A percentile compares a stretch with the other conserved stretches of the same genome.
phyloP scores from a whole-genome alignment of 805 yeast species.

The Yarrowia yakushimensis region DNA sequence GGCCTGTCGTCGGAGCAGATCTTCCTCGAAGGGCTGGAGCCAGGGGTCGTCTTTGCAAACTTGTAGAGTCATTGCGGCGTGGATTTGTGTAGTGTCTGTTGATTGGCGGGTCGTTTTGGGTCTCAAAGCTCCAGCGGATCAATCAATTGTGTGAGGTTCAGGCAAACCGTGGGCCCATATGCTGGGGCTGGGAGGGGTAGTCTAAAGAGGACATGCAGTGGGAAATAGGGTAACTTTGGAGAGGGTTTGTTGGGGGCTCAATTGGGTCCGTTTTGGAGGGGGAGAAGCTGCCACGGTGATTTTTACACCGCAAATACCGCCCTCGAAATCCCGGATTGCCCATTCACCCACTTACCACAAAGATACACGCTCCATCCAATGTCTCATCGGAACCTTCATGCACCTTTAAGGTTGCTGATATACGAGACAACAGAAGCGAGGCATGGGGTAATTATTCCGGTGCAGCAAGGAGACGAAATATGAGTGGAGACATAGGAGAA shows the following conservation, averaged over 20 bases:
- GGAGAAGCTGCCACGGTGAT: neutral
- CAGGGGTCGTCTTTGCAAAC: slow-evolving; percentile 59
- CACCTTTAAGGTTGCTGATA: neutral
- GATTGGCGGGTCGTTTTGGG: neutral
- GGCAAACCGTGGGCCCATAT: neutral
- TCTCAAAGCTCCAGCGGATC: neutral
- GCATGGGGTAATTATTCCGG: neutral
- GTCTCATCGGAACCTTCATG: neutral
- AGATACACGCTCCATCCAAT: neutral
- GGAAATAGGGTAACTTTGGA: slow-evolving; percentile 11
- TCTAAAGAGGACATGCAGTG: neutral
- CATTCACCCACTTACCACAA: neutral
- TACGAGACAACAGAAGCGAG: slow-evolving; percentile 4
- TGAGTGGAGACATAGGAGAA: too few species aligned
- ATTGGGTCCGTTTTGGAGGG: neutral
- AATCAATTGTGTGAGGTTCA: neutral
- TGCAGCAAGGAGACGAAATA: too few species aligned
- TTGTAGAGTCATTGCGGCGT: neutral
- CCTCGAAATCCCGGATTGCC: too few species aligned
- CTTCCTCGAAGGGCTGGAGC: slow-evolving; percentile 73
- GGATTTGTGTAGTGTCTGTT: neutral
- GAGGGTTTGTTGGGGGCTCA: neutral
- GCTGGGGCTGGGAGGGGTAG: slow-evolving; percentile 17
- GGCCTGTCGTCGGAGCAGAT: slow-evolving; percentile 62
- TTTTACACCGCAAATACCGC: neutral